Conservation (phyloP, 148 eudicot species). For the Spergularia bocconei region DNA sequence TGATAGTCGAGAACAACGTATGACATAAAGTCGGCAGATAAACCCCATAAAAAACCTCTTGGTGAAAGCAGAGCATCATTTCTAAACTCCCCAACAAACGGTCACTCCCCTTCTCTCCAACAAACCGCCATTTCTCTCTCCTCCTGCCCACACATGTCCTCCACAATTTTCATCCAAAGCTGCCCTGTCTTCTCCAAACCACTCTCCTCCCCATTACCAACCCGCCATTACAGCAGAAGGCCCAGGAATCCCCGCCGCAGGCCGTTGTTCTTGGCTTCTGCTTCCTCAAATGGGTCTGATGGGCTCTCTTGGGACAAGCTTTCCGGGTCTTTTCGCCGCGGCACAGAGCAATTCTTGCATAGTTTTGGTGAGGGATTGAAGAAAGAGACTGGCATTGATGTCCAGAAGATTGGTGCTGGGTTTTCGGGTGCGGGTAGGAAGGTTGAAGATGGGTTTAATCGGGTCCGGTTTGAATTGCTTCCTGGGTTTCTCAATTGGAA, state of each 20-base stretch:
- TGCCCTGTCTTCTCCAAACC: conserved; percentile 27
- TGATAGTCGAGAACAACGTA: too few species aligned
- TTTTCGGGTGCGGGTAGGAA: conserved; percentile 25
- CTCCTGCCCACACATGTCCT: conserved; percentile 23
- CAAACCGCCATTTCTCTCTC: neutral
- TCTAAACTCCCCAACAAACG: too few species aligned
- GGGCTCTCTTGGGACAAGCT: conserved; percentile 52
- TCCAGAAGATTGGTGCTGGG: conserved; percentile 28
- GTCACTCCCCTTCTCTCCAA: neutral
- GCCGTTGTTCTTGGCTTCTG: conserved; percentile 32
- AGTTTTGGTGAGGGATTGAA: conserved; percentile 50
- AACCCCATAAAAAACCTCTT: too few species aligned
- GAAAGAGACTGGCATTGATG: conserved; percentile 64
- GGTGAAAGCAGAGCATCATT: too few species aligned
- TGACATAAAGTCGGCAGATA: too few species aligned
- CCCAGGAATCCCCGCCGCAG: conserved; percentile 24
- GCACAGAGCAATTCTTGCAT: conserved; percentile 40
- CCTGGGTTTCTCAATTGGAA: conserved; percentile 65
- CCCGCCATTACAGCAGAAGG: conserved; percentile 15
- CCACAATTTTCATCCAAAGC: conserved; percentile 30
- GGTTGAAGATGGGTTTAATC: conserved; percentile 32
- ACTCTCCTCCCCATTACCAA: conserved; percentile 14
- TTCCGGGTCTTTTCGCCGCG: conserved; percentile 39
- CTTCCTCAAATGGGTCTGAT: conserved; percentile 40
- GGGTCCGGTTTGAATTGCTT: conserved; percentile 46